phyloP scores from a whole-genome alignment of 345 rosid species.

The Raphanus sativus region DNA sequence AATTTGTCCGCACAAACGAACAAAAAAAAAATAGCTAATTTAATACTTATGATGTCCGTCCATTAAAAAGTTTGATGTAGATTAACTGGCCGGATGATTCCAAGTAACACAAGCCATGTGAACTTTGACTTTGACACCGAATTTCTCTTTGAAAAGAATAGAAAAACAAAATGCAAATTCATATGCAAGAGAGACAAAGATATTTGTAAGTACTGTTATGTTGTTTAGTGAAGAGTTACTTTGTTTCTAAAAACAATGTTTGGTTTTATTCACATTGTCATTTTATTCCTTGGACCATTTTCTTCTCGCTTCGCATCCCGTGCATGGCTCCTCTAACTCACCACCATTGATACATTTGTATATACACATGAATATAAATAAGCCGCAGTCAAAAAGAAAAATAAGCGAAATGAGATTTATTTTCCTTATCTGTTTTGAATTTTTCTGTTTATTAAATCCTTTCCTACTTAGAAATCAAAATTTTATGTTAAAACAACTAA shows the following conservation, averaged over 20 bases:
- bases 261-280: constrained; percentile 41
- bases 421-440: not conserved
- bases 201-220: constrained; percentile 23
- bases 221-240: constrained; percentile 31
- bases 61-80: not conserved
- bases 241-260: constrained; percentile 37
- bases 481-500: not conserved
- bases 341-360: constrained; percentile 13
- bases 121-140: constrained; percentile 33
- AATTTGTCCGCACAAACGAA: not conserved
- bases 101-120: constrained; percentile 28
- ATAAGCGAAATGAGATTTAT: not conserved
- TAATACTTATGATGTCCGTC: not conserved
- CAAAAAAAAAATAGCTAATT: not conserved
- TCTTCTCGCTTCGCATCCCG: constrained; percentile 31
- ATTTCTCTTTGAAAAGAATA: not conserved
- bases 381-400: not conserved
- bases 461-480: not conserved
- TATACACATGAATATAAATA: not conserved
- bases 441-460: not conserved
- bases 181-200: constrained; percentile 26
- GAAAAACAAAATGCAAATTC: constrained; percentile 15
- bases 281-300: constrained; percentile 32
- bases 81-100: constrained; percentile 20
- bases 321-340: constrained; percentile 31